Evolutionary conservation across 331 rosid species (phyloP), one percentile per base, ranked within the genome.

Genomic region (Stylosanthes scabra): DNA sequence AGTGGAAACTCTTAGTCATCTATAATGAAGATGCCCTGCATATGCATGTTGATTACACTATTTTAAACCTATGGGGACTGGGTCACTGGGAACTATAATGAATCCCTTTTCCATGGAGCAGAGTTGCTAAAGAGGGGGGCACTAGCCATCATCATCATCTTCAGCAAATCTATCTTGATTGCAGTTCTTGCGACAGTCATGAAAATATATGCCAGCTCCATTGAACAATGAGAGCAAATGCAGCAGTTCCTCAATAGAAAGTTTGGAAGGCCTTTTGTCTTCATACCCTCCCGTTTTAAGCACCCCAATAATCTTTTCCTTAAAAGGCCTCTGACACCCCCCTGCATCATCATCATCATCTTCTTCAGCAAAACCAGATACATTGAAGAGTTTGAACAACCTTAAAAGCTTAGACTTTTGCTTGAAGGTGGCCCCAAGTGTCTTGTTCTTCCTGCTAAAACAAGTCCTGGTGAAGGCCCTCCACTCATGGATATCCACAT

Each of bases 391-490:
- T 41, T 63, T 70, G 29, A 89, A 62, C 41, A 94, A 80, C 75
- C 88, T 85, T 68, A 66, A 56, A 52, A 87, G 63, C 70, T 82
- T 88, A 80, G 82, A 83, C 82, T 95, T 95, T 28, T 79, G 87
- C 87, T 83, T 95, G 75, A 91, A 91, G 0, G 80, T 80, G 1
- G 97, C 90, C 10, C 97, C 97, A 13, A 95, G 82, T 2, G 99
- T 95, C 87, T 74, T 91, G 66, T 90, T 87, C 88, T 87, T 92
- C 66, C 83, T 84, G 44, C 72, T 45, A 16, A 91, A 90, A 77
- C 93, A 90, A 40, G 83, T 79, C 74, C 88, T 85, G 1, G 86
- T 86, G 78, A 95, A 90, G 52, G 96, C 88, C 80, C 63, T 79
- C 97, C 99, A 95, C 70, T 91, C 91, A 2, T 59, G 65, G 68